Evolutionary conservation across 2,329 filamentous ascomycete genomes (phyloP), one percentile per base, ranked within the genome.

Genomic region (Colletotrichum sp.): DNA sequence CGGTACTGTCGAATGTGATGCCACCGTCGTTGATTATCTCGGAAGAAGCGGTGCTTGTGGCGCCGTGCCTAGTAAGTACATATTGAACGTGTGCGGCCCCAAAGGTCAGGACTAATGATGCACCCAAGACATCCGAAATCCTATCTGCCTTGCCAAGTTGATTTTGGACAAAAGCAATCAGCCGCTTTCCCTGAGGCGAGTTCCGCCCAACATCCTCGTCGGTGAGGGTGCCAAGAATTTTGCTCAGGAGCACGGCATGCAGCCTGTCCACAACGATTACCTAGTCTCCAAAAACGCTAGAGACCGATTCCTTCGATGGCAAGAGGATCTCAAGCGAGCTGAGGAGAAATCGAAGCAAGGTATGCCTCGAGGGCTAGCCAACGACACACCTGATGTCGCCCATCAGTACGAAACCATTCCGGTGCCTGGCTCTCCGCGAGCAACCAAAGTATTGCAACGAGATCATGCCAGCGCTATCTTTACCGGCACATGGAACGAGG

Each of bases 41-140:
- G 97, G 97, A 56, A 93, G 96, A 78, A 98, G 96, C 83, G 97
- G 97, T 79, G 97, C 96, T 56, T 97, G 95, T 78, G 97, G 97
- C 78, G 96, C 97, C 58, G 95, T 97, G 58, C 91, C 95, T 77
- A 94, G 96, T 98, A 87, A 83, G 95, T 89, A 8, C 13, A 32
- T 58, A 28, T 18, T 43, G 27, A 16, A 28, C 43, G 32, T 2
- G 32, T 25, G 16, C 16, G 56, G 61, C 55, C 28, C 48, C 70
- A 48, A 69, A 61, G 13, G 5, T 27, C 60, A 52, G 52, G 56
- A 22, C 79, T 70, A 28, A 66, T 61, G 27, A 22, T 66, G 72
- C 81, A 71, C 28, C 82, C 55, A 78, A 98, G 96, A 96, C 81
- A 93, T 99, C 82, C 96, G 94, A 79, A 99, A 99, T 79, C 97